Conservation (phyloP, 495 filamentous ascomycete species). For the Aspergillus sparsus region DNA sequence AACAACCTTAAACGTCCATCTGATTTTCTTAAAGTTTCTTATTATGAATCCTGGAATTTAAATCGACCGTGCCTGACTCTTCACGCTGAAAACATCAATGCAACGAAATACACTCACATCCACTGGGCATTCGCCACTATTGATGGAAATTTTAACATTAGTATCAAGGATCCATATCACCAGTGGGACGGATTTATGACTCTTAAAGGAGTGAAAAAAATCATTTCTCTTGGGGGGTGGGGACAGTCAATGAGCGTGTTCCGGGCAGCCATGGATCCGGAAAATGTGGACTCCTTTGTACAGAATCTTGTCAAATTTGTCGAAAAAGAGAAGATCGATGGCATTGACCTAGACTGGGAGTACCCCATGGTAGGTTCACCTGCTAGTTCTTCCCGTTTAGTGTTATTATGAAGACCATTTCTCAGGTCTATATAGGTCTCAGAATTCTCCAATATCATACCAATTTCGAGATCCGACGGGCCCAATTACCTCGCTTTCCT, state of each 20-base stretch:
- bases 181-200: conserved; percentile 31
- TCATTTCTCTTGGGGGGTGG: conserved; percentile 55
- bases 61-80: conserved; percentile 29
- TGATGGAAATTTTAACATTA: conserved; percentile 28
- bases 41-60: conserved; percentile 16
- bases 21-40: conserved; percentile 14
- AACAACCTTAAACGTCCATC: conserved; percentile 4
- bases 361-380: conserved; percentile 30
- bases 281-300: conserved; percentile 37
- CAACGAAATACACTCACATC: conserved; percentile 42
- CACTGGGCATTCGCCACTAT: conserved; percentile 48
- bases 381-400: background rate
- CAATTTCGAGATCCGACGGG: conserved; percentile 24
- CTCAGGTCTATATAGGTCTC: conserved; percentile 15
- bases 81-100: conserved; percentile 15
- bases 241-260: conserved; percentile 45
- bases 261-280: conserved; percentile 35
- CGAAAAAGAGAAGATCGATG: conserved; percentile 35
- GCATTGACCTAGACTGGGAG: conserved; percentile 48
- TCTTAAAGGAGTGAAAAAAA: conserved; percentile 29
- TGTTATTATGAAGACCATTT: background rate
- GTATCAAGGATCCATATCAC: conserved; percentile 25
- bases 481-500: conserved; percentile 34
- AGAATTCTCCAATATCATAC: conserved; percentile 42
- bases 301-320: conserved; percentile 40